Base-by-base conservation (phyloP, 305 asterid species). In the Rubia occidens region DNA sequence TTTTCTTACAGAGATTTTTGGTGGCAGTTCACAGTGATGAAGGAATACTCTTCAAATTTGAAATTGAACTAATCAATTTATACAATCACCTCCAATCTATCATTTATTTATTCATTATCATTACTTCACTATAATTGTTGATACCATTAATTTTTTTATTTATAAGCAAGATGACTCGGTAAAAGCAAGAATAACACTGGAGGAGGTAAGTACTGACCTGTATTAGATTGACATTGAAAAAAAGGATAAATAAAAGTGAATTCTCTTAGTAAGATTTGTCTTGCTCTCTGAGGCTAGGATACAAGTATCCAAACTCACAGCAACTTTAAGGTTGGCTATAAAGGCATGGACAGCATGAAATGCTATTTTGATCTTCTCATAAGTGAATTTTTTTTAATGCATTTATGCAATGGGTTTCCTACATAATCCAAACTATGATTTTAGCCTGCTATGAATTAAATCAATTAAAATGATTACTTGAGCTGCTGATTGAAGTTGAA, bases 151-250 rank as follows among this genome's bases (percentile, higher is more conserved):
- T 35, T 7, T 62, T 62, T 62, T 39, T 17, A 8, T 15, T 17
- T 5, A 21, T 1, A 56, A 20, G 47, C 71, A 29, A 66, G 20
- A 47, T 67, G 43, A 24, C 29, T 18, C 7, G 10, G 42, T 5
- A 61, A 37, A 61, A 32, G 45, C n/a, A 61, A 66, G 59, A 66
- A 26, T 35, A 47, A 51, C 29, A n/a, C 11, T 8, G 18, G 47
- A 32, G 32, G 54, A 51, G 71, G 32, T 67, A 66, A 47, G 40
- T 3, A 47, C 35, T 66, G 42, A 49, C 61, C 32, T 67, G 26
- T 47, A 26, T 37, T 49, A 32, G 61, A 26, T 17, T 67, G 61
- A 67, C 32, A 67, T 67, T 32, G 2, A 13, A 66, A 37, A 47
- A 47, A 35, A 11, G 18, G 21, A 40, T 60, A 2, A 29, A 3